Base-by-base conservation (phyloP, 2,329 filamentous ascomycete genomes). In the Onygenales sp. region DNA sequence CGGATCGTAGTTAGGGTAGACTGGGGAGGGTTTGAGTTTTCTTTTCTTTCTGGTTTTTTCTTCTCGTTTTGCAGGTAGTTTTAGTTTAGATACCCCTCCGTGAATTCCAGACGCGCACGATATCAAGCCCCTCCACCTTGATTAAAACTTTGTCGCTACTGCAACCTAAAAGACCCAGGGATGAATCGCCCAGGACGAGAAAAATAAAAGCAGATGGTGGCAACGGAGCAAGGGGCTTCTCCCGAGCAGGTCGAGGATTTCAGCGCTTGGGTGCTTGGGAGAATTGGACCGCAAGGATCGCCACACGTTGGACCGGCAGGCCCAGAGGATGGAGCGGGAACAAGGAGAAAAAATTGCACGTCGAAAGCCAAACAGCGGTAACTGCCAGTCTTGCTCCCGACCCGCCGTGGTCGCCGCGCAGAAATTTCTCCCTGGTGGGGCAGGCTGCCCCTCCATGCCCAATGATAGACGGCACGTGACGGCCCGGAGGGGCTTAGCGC, bases 401-500 rank as follows among this genome's bases (percentile, higher is more conserved):
- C 21, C 43, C n/a, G 60, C 63, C 59, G 55, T 59, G 57, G 59
- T 61, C n/a, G 21, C 17, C 17, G 21, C 3, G 42, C 27, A 45
- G 27, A 45, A 32, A 45, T 34, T 39, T 39, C 36, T 39, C 3
- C 36, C 6, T 54, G 54, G 63, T 64, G 65, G 63, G 59, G 61
- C 59, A 39, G n/a, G 21, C 39, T 57, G 53, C 61, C 59, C 60
- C 59, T 60, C 61, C 54, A 59, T 51, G 58, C 45, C 66, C 66
- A 68, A 68, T 66, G 53, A 63, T 33, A 54, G 45, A 17, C 42
- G 36, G 10, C 39, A 53, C 40, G 53, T 34, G 31, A 43, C 44
- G 10, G 14, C 50, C 48, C 10, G 50, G 55, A 53, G 31, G 3
- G 51, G 57, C 17, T 43, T 56, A 57, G 57, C 48, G 52, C 33